Percentiles rank a stretch among this genome's conserved stretches.
Evolutionary conservation across 1,284 basidiomycete species (phyloP).

Genomic region (Tylopilus orsonianus): DNA sequence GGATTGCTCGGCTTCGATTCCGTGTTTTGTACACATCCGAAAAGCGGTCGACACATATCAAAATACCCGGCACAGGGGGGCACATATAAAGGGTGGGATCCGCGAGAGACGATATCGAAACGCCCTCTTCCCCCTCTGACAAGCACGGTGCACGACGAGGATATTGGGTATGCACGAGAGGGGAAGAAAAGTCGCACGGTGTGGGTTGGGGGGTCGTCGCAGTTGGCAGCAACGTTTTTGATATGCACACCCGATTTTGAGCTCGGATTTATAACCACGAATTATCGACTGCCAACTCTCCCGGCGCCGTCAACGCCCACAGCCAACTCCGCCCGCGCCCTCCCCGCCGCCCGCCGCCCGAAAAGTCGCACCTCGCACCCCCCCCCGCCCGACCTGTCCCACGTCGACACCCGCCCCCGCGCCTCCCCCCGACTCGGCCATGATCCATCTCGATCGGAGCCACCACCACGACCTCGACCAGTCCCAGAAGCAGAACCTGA

Average conservation of each 20-base stretch:
- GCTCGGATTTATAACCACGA: constrained; percentile 33
- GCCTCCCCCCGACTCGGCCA: constrained; percentile 24
- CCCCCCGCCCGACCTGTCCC: background rate
- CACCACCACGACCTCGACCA: constrained; percentile 43
- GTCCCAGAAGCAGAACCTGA: constrained; percentile 45
- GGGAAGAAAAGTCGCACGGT: constrained; percentile 31
- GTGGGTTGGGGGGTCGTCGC: constrained; percentile 10
- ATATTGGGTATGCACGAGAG: constrained; percentile 12
- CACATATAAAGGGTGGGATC: constrained; percentile 24
- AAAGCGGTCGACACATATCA: constrained; percentile 23
- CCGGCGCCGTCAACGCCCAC: constrained; percentile 7
- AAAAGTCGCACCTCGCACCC: constrained; percentile 12
- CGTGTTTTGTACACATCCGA: constrained; percentile 22
- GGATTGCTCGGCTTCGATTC: constrained; percentile 26
- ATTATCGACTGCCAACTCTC: constrained; percentile 19
- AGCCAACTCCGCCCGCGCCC: background rate
- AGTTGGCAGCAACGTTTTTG: constrained; percentile 30
- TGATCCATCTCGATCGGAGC: constrained; percentile 65
- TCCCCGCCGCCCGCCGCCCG: background rate
- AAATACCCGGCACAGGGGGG: constrained; percentile 19
- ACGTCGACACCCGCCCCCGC: background rate
- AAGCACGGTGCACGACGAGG: no score
- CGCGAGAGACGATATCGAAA: constrained; percentile 2
- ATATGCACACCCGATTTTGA: constrained; percentile 35
- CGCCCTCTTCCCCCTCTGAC: constrained; percentile 5